phyloP scores from a whole-genome alignment of 805 yeast genomes.

The Ogataea ganodermae region DNA sequence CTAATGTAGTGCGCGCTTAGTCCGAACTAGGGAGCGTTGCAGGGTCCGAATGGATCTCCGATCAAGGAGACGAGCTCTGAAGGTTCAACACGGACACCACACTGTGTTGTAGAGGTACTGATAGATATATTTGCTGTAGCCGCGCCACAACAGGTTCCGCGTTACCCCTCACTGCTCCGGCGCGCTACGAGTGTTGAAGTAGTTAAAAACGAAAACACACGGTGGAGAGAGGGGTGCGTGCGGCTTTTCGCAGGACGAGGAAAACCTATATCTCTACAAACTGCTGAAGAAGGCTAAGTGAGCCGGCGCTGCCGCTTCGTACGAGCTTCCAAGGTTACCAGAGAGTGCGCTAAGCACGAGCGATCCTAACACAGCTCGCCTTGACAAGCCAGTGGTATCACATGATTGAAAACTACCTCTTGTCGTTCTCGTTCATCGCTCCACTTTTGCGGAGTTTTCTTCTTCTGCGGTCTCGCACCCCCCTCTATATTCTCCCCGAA shows the following conservation, averaged over 20 bases:
- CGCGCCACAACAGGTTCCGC: neutral
- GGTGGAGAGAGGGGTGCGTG: constrained; percentile 12
- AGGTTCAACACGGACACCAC: too few species aligned
- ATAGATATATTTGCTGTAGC: too few species aligned
- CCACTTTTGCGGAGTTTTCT: constrained; percentile 17
- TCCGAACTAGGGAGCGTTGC: neutral
- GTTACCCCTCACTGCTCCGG: constrained; percentile 4
- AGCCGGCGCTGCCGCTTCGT: too few species aligned
- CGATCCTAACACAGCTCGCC: too few species aligned
- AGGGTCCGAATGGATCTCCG: too few species aligned
- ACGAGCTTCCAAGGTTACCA: too few species aligned
- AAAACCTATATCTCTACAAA: too few species aligned
- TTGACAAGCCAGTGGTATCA: too few species aligned
- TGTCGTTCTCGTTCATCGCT: constrained; percentile 1
- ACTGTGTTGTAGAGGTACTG: too few species aligned
- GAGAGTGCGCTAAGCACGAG: too few species aligned
- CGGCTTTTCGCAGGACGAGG: constrained; percentile 2
- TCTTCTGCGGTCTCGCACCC: neutral
- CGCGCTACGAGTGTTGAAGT: neutral
- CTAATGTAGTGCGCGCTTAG: neutral
- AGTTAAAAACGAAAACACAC: constrained; percentile 9
- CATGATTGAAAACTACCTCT: too few species aligned
- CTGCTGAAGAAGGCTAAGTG: neutral
- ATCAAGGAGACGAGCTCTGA: too few species aligned
- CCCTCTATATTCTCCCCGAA: constrained; percentile 8